Percentiles rank a stretch among this genome's conserved stretches.
Conservation (phyloP, 2,329 filamentous ascomycete species). For the Aspergillus udagawae region DNA sequence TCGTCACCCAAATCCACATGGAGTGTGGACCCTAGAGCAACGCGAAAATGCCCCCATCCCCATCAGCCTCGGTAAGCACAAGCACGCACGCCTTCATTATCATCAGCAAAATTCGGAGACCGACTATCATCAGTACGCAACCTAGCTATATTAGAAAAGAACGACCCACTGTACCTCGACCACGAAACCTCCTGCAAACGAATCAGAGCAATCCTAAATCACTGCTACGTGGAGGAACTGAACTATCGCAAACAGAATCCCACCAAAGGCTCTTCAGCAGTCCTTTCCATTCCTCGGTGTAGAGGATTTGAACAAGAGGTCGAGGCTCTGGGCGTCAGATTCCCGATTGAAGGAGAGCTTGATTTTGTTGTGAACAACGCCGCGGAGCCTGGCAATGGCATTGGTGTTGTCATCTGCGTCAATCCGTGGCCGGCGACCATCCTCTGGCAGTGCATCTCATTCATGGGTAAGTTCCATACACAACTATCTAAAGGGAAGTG, state of each 20-base stretch:
- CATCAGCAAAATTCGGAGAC: not conserved
- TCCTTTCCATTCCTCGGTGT: not conserved
- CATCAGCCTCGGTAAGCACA: not conserved
- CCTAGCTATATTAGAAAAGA: not conserved
- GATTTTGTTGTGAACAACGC: not conserved
- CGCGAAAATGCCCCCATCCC: not conserved
- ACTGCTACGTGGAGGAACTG: not conserved
- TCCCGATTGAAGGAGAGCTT: not conserved
- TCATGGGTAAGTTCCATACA: not conserved
- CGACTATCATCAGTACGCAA: not conserved
- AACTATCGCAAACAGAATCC: not conserved
- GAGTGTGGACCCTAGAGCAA: not conserved
- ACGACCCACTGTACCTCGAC: not conserved
- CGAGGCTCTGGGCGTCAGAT: not conserved
- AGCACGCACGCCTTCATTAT: not conserved
- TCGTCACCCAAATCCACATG: not conserved
- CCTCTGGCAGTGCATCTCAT: not conserved
- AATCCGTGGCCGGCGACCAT: not conserved
- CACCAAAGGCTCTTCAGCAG: not conserved
- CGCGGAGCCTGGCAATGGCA: not conserved
- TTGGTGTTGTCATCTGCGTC: not conserved
- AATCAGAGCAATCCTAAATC: not conserved
- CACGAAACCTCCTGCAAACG: not conserved
- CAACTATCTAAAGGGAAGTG: too few relatives aligned
- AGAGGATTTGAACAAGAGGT: not conserved